These are phyloP conservation scores for Pisolithus albus DNA, from an alignment of 768 basidiomycete genomes.

Conservation along the genomic window DNA sequence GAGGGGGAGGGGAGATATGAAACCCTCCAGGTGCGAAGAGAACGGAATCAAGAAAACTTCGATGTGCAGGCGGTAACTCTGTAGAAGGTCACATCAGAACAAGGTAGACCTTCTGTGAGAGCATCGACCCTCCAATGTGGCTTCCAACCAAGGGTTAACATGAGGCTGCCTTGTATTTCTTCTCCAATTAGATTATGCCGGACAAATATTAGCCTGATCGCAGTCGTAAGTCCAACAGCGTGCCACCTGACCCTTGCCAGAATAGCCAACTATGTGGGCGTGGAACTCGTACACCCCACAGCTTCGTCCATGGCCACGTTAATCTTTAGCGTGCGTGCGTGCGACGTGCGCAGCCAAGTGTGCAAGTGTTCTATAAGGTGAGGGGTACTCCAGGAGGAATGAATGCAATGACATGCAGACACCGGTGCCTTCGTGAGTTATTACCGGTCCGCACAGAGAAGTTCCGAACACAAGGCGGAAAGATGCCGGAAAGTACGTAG, in stretches of 20 bases:
- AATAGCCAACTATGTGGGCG: not conserved
- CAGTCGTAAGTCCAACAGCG: not conserved
- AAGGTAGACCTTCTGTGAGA: slow-evolving; percentile 2
- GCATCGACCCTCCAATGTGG: not conserved
- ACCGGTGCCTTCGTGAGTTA: not conserved
- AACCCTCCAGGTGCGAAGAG: slow-evolving; percentile 2
- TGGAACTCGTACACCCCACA: not conserved
- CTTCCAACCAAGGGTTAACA: slow-evolving; percentile 2
- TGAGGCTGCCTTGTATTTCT: slow-evolving; percentile 4
- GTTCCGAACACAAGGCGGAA: not conserved
- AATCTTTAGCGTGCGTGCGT: no score
- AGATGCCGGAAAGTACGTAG: not conserved
- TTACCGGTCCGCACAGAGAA: no score
- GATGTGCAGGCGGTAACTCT: not conserved
- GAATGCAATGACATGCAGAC: slow-evolving; percentile 30
- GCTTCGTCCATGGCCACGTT: not conserved
- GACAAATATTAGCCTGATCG: slow-evolving; percentile 4
- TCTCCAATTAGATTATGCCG: not conserved
- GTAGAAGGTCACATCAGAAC: slow-evolving; percentile 3
- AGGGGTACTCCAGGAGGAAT: slow-evolving; percentile 44
- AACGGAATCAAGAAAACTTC: slow-evolving; percentile 3
- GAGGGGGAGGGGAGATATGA: slow-evolving; percentile 7
- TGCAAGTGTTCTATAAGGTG: slow-evolving; percentile 70
- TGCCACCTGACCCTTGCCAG: not conserved
- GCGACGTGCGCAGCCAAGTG: not conserved